Base-by-base conservation (phyloP, 116 monocot genomes). In the Papilionanthe hybrid region DNA sequence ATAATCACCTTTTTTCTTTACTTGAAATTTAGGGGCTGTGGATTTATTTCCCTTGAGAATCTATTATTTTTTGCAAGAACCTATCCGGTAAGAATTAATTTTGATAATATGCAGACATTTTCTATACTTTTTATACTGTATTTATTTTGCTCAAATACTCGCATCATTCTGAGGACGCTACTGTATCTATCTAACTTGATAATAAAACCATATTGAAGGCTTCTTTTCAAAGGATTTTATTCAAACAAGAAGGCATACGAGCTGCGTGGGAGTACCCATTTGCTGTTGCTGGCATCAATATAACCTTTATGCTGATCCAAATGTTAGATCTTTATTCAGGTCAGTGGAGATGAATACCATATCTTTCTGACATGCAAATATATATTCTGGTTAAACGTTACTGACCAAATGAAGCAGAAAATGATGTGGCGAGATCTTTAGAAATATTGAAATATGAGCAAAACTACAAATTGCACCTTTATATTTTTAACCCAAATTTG, bases 181-280 rank as follows among this genome's bases (percentile, higher is more conserved):
- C 6, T 29, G 55, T 77, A n/a, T 18, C 22, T 73, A 44, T 22
- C 44, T 73, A 73, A 73, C 44, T 23, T 79, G 15, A 71, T 58
- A 41, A 80, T 47, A 75, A 75, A 75, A 32, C 48, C 65, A 25
- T 80, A 29, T 47, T 82, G 78, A 84, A 96, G 93, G 89, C 77
- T 82, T 92, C 93, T 78, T 96, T 84, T 45, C 79, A 78, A 80
- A 96, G 92, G 74, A 82, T 96, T 71, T 78, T 96, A 74, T 80
- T 85, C 80, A 96, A 93, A 82, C 86, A 82, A 86, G 93, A 92
- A 25, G 96, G 96, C 17, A 79, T 80, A 53, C 77, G 95, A 81
- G 91, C 93, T 65, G 82, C 84, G 66, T 96, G 95, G 95, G 95
- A 96, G 77, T 96, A 96, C 73, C 96, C 93, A 48, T 96, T 96